Conservation (phyloP, 345 rosid species). For the Eutrema yunnanense region DNA sequence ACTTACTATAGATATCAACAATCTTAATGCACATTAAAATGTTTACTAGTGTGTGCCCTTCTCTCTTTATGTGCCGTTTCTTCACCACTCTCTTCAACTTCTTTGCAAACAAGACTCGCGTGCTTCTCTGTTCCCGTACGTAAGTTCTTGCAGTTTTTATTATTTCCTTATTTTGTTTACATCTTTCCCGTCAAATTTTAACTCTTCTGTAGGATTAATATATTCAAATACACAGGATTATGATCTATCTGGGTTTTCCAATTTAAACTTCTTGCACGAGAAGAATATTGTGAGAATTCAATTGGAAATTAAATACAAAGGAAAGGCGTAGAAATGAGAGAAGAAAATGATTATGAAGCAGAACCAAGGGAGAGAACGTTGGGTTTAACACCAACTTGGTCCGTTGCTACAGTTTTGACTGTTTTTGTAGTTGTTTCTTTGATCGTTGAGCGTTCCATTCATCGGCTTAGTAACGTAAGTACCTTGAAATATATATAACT, state of each 20-base stretch:
- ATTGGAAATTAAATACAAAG: not conserved
- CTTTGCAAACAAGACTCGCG: not conserved
- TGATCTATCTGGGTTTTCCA: not conserved
- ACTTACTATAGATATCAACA: too few species aligned
- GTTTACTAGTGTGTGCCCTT: too few species aligned
- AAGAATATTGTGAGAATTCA: not conserved
- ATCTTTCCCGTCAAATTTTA: not conserved
- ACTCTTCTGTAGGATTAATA: not conserved
- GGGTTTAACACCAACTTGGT: constrained; percentile 91
- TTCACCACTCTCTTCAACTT: not conserved
- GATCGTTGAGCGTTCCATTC: constrained; percentile 83
- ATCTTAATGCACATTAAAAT: not conserved
- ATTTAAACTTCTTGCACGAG: not conserved
- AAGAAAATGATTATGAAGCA: constrained; percentile 12
- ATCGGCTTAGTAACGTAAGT: constrained; percentile 67
- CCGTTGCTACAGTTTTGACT: constrained; percentile 89
- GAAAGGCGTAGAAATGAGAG: constrained; percentile 13
- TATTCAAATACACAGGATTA: not conserved
- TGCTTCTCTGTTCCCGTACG: not conserved
- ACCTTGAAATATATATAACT: not conserved
- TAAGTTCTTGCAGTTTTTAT: not conserved
- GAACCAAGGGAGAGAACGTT: constrained; percentile 52
- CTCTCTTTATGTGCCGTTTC: not conserved
- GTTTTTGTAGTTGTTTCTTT: constrained; percentile 75
- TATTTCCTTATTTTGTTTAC: not conserved